A percentile compares a stretch with the other conserved stretches of the same genome.
Conservation (phyloP, 2,329 filamentous ascomycete species). For the Delphinella strobiligena region DNA sequence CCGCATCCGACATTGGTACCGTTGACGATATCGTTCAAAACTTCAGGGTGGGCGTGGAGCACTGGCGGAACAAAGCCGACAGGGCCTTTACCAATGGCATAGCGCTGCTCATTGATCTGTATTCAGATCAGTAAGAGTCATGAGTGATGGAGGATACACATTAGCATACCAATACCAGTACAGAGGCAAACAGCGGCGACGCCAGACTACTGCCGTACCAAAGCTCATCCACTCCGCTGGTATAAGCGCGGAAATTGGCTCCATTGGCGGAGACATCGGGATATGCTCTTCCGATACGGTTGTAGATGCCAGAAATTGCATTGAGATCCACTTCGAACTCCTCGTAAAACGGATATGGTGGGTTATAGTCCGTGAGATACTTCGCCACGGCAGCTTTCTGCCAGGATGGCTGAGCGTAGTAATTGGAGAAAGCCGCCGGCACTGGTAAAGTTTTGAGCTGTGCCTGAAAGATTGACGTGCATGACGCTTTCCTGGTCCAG, state of each 20-base stretch:
- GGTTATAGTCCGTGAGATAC: not conserved
- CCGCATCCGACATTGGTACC: constrained; percentile 14
- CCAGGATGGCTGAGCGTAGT: constrained; percentile 1
- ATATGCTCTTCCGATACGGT: constrained; percentile 25
- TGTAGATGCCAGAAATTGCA: not conserved
- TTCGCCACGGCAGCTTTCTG: constrained; percentile 3
- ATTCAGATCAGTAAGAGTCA: not conserved
- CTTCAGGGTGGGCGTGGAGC: constrained; percentile 15
- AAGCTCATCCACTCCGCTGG: constrained; percentile 29
- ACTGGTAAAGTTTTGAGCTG: not conserved
- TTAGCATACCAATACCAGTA: not conserved
- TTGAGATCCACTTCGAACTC: not conserved
- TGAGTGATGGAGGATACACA: not conserved
- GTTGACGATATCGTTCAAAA: constrained; percentile 14
- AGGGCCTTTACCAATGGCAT: constrained; percentile 11
- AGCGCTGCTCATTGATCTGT: constrained; percentile 10
- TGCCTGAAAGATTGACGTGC: not conserved
- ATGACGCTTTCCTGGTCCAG: not conserved
- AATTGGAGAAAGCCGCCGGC: constrained; percentile 4
- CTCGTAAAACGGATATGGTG: not conserved
- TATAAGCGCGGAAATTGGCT: constrained; percentile 31
- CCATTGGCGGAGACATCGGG: constrained; percentile 41
- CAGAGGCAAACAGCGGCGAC: constrained; percentile 6
- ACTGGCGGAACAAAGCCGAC: constrained; percentile 15
- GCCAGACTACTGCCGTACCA: constrained; percentile 2